Evolutionary conservation across 148 eudicot genomes (phyloP).

Genomic region (Cornus controversa): DNA sequence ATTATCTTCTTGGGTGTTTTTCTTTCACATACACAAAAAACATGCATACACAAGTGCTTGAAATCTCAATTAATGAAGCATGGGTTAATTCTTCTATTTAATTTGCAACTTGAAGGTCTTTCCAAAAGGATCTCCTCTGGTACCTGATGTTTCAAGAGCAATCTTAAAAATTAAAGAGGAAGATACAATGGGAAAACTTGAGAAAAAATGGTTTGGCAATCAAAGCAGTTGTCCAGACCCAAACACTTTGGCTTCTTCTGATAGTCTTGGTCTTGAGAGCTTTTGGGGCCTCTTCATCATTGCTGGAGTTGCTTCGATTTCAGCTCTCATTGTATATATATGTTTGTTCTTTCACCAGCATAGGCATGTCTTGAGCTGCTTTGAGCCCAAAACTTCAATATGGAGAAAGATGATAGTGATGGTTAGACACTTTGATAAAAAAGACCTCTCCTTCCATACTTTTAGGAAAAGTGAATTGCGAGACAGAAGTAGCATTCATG

Average conservation of each 20-base stretch:
- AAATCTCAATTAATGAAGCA: background rate
- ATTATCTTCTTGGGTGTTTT: background rate
- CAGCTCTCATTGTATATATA: slow-evolving; percentile 9
- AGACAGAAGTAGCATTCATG: background rate
- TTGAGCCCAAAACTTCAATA: slow-evolving; percentile 3
- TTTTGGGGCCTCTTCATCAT: slow-evolving; percentile 33
- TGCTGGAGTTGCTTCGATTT: slow-evolving; percentile 20
- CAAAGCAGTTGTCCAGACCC: slow-evolving; percentile 10
- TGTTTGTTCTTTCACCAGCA: slow-evolving; percentile 19
- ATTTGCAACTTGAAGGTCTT: slow-evolving; percentile 23
- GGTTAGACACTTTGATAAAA: slow-evolving; percentile 20
- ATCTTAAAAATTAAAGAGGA: slow-evolving; percentile 34
- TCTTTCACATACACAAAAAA: no score
- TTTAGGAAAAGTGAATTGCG: slow-evolving; percentile 15
- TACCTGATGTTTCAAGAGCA: slow-evolving; percentile 31
- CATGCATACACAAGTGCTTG: no score
- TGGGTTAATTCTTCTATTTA: background rate
- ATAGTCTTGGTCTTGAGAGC: slow-evolving; percentile 27
- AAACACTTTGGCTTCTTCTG: background rate
- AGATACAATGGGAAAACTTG: slow-evolving; percentile 15
- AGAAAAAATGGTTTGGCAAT: slow-evolving; percentile 18
- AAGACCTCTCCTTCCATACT: slow-evolving; percentile 22
- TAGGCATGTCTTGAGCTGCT: slow-evolving; percentile 7
- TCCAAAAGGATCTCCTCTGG: slow-evolving; percentile 37
- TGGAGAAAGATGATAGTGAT: slow-evolving; percentile 5